Evolutionary conservation across 495 filamentous ascomycete genomes (phyloP), one percentile per base, ranked within the genome.

Genomic region (Aspergillus conjunctus): DNA sequence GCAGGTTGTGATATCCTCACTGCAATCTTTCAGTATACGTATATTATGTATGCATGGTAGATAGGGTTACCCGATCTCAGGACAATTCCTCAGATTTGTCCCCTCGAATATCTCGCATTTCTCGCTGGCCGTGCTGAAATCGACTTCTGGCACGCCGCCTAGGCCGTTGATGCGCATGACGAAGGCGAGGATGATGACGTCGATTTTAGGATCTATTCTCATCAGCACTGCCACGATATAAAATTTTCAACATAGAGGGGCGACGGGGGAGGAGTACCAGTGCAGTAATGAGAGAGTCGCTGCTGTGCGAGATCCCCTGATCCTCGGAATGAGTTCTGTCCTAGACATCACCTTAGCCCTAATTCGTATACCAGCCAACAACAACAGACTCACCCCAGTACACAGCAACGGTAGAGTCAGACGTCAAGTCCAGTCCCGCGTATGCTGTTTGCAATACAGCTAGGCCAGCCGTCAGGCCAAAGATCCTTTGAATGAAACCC

Each of bases 141-240:
- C 87, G 51, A 86, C 55, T 18, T 75, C 71, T 18, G 85, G 85
- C 7, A 73, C 82, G 18, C 77, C 76, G 7, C 77, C 77, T 11
- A 63, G 63, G 30, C 77, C 77, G 39, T 78, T 80, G 66, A 90
- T 77, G 50, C 68, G 77, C 58, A 77, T 78, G 34, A 89, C 68
- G 65, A 91, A 91, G 4, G 87, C 78, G 18, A 91, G 64, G 22
- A 84, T 80, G 56, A 89, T 83, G 54, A 86, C 77, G 69, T 79
- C 75, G 32, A 79, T 77, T 37, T 73, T 66, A 3, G 68, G 48
- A 65, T 78, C 71, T 76, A 51, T 51, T 1, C 3, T 7, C 37
- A 15, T 41, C 52, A 9, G 59, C 12, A 33, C 6, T 31, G n/a
- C n/a, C n/a, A n/a, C 37, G 18, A 26, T 57, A 26, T 26, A 21